Evolutionary conservation across 2,329 filamentous ascomycete genomes (phyloP), one percentile per base, ranked within the genome.

Genomic region (Fusarium praegraminearum): DNA sequence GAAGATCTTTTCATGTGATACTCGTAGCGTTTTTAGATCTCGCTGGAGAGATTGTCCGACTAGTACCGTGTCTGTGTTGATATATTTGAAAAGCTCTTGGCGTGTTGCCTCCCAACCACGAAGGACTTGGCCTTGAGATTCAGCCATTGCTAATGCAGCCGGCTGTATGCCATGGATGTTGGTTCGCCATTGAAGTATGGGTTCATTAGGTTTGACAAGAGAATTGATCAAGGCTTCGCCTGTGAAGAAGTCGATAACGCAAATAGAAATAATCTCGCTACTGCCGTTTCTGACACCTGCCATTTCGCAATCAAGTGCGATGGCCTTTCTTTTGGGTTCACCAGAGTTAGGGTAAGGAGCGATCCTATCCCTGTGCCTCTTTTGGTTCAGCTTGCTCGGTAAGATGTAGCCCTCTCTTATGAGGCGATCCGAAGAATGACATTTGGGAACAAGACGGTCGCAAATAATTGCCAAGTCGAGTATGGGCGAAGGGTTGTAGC

Each of bases 251-350:
- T 67, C 65, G n/a, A 67, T n/a, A 3, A 33, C 47, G 20, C 41
- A 67, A 5, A 62, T 66, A 1, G 47, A 67, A 26, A 67, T 41
- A 4, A 57, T 20, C 26, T 62, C 65, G 22, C 43, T 57, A 24
- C 24, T 22, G 0, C 57, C 45, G 2, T 30, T 49, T 28, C 26
- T 8, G 7, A 50, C 41, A 5, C 45, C 51, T 26, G 41, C 55
- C 64, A 62, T 67, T 35, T 67, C 64, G 16, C 61, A 61, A 26
- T 67, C 45, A 2, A 67, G 30, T 10, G 36, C 38, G 1, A 67
- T 2, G 9, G 62, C 62, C 28, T 67, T 67, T 62, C 62, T 62
- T 41, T 66, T 67, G 0, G 47, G 62, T 8, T 16, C 54, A 0
- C 32, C 16, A n/a, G 28, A n/a, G 20, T 10, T 40, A 1, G 36